These are phyloP conservation scores for Cercospora sp. DNA, from an alignment of 2,329 filamentous ascomycete genomes.

Conservation along the genomic window DNA sequence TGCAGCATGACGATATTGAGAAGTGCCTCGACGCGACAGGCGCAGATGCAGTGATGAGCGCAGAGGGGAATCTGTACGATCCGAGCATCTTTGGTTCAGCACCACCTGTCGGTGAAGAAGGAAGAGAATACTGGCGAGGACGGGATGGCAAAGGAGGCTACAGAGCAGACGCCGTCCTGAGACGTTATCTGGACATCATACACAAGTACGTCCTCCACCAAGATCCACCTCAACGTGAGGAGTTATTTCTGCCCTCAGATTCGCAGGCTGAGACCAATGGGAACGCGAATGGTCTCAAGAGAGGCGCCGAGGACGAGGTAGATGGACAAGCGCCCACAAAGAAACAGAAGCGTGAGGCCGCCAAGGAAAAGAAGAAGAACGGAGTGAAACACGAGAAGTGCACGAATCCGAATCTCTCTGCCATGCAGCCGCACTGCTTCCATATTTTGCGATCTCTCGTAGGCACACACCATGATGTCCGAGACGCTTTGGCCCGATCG, in stretches of 20 bases:
- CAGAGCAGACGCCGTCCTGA: slow-evolving; percentile 80
- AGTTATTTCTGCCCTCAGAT: slow-evolving; percentile 69
- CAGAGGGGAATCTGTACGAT: slow-evolving; percentile 91
- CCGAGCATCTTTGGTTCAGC: slow-evolving; percentile 78
- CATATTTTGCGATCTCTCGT: slow-evolving; percentile 84
- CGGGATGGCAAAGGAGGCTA: slow-evolving; percentile 78
- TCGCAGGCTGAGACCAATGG: slow-evolving; percentile 39
- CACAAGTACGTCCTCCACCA: slow-evolving; percentile 71
- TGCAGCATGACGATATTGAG: slow-evolving; percentile 76
- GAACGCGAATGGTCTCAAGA: slow-evolving; percentile 30
- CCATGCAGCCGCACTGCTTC: slow-evolving; percentile 91
- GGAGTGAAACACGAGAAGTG: slow-evolving; percentile 50
- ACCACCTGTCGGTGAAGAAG: slow-evolving; percentile 64
- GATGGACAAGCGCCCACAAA: slow-evolving; percentile 54
- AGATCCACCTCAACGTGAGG: slow-evolving; percentile 65
- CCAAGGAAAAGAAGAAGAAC: slow-evolving; percentile 40
- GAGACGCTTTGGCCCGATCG: slow-evolving; percentile 75
- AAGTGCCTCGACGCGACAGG: slow-evolving; percentile 79
- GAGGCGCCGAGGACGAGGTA: slow-evolving; percentile 42
- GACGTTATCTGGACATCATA: slow-evolving; percentile 88
- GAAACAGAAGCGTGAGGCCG: slow-evolving; percentile 50
- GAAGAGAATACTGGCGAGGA: slow-evolving; percentile 83
- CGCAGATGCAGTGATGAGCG: slow-evolving; percentile 91
- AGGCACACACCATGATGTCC: slow-evolving; percentile 74
- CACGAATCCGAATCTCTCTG: slow-evolving; percentile 65